Percentiles rank a stretch among this genome's conserved stretches.
Evolutionary conservation across 2,329 filamentous ascomycete species (phyloP).

Genomic region (Lachnellula arida): DNA sequence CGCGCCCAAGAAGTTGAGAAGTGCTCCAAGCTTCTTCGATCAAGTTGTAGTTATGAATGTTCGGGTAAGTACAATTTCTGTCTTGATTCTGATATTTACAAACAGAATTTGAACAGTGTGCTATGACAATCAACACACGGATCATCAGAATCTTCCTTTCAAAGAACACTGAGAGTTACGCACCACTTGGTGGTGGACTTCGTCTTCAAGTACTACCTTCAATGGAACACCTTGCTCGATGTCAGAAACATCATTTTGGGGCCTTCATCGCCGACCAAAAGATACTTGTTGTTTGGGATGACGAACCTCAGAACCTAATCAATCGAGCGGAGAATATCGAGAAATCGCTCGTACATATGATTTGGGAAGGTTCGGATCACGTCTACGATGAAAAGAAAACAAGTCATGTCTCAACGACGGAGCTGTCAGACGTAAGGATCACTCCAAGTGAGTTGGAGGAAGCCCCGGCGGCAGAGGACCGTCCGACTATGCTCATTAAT

Average conservation of each 20-base stretch:
- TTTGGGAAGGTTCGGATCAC: conserved; percentile 46
- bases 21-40: conserved; percentile 45
- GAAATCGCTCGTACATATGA: conserved; percentile 50
- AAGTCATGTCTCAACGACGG: conserved; percentile 15
- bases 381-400: conserved; percentile 25
- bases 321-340: conserved; percentile 49
- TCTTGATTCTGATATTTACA: not conserved
- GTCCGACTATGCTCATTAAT: conserved; percentile 51
- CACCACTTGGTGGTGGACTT: conserved; percentile 54
- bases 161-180: conserved; percentile 45
- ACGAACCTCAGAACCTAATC: conserved; percentile 52
- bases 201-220: conserved; percentile 58
- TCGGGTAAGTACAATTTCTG: conserved; percentile 37
- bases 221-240: conserved; percentile 51
- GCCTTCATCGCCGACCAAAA: conserved; percentile 56
- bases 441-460: conserved; percentile 33
- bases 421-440: conserved; percentile 22
- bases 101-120: conserved; percentile 43
- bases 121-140: conserved; percentile 63
- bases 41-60: conserved; percentile 48
- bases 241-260: conserved; percentile 62
- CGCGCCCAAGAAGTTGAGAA: conserved; percentile 42
- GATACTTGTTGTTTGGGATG: conserved; percentile 60
- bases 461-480: conserved; percentile 33
- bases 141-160: conserved; percentile 57